phyloP scores from a whole-genome alignment of 75 land plant species.

The Selaginella tamariscina region DNA sequence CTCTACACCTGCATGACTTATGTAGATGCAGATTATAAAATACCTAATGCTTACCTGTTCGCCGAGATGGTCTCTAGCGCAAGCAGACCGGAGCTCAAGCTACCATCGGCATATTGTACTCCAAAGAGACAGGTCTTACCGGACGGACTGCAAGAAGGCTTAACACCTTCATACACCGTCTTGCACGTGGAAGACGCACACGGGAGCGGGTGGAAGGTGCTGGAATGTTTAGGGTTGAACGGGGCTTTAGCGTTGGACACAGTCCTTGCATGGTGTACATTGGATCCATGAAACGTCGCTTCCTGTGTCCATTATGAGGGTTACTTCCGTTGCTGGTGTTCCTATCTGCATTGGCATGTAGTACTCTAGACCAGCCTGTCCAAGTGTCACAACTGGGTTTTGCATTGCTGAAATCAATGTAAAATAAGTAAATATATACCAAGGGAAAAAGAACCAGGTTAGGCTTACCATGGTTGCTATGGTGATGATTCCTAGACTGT shows the following conservation, averaged over 20 bases:
- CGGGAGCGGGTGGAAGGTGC: neutral
- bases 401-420: too few relatives aligned
- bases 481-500: neutral
- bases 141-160: conserved; percentile 8
- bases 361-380: neutral
- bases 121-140: conserved; percentile 5
- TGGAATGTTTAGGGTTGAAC: neutral
- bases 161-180: neutral
- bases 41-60: neutral
- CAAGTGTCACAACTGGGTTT: neutral
- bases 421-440: too few relatives aligned
- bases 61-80: neutral
- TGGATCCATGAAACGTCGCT: conserved; percentile 60
- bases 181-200: neutral
- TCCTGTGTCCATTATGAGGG: conserved; percentile 48
- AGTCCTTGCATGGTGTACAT: conserved; percentile 22
- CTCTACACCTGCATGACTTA: too few relatives aligned
- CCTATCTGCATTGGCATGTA: conserved; percentile 26
- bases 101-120: neutral
- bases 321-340: conserved; percentile 31
- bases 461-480: neutral
- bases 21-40: too few relatives aligned
- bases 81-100: conserved; percentile 10
- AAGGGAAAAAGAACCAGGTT: neutral
- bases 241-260: conserved; percentile 1